Base-by-base conservation (phyloP, 306 rosid species). In the Trichosanthes cucumerina region DNA sequence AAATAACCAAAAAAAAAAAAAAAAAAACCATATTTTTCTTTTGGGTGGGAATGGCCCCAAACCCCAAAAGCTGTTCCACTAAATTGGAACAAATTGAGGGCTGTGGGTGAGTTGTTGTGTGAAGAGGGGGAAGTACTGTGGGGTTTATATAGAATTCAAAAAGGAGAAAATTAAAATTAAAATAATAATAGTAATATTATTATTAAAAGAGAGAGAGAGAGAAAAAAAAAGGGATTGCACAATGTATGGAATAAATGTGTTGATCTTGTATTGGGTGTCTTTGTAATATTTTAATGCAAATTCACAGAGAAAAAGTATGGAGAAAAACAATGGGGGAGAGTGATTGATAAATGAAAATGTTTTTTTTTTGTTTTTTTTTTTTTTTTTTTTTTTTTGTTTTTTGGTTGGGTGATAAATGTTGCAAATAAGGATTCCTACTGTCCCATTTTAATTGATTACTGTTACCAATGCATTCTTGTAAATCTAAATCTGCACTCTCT, bases 191-290 rank as follows among this genome's bases (percentile, higher is more conserved):
- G n/a, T n/a, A n/a, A n/a, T n/a, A n/a, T n/a, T n/a, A n/a, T n/a
- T n/a, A n/a, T n/a, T n/a, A n/a, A n/a, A 16, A 63, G n/a, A n/a
- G 23, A 23, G 21, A 66, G n/a, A 64, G 44, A 21, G 58, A 23
- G 23, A 11, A 28, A 79, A 46, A 41, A 5, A 76, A 87, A 70
- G 77, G 79, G 58, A 65, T 47, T 81, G 81, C 89, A 85, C 80
- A 86, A 83, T 72, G 72, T 86, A 81, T 71, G 71, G 96, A 94
- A 94, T 90, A 91, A 80, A 81, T 87, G 86, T 71, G 86, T 87
- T 88, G 78, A 83, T 88, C 91, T 84, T 84, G 81, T 78, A 90
- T 87, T 85, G 79, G 78, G 6, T 77, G 78, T 80, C 81, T 53
- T 36, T 73, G 5, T 60, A 81, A 53, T 91, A 84, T 82, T 93